Evolutionary conservation across 257 asterid genomes (phyloP).

Genomic region (Scutellaria minor): DNA sequence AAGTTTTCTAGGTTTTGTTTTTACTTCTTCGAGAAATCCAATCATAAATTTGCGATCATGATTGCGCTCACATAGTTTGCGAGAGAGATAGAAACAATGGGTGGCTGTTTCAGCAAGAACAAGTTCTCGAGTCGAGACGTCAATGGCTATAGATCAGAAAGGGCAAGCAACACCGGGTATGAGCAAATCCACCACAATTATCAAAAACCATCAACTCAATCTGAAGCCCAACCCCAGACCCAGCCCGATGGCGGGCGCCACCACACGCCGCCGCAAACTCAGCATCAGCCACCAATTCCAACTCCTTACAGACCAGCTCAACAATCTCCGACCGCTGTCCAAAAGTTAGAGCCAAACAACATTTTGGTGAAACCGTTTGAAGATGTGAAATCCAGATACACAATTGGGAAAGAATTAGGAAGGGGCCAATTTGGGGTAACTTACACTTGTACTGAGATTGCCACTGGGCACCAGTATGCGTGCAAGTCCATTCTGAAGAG

Average conservation of each 20-base stretch:
- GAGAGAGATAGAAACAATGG: conserved; percentile 29
- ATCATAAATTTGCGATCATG: conserved; percentile 25
- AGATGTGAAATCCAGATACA: conserved; percentile 60
- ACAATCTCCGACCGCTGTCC: conserved; percentile 41
- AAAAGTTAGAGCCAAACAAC: conserved; percentile 53
- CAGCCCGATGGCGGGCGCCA: conserved; percentile 39
- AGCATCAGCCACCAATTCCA: conserved; percentile 36
- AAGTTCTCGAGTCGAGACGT: conserved; percentile 39
- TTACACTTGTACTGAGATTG: conserved; percentile 60
- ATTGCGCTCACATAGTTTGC: neutral
- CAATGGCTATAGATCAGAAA: conserved; percentile 50
- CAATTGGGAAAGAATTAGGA: conserved; percentile 69
- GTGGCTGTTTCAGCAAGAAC: conserved; percentile 72
- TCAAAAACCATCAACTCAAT: conserved; percentile 47
- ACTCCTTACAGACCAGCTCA: conserved; percentile 38
- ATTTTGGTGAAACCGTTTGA: conserved; percentile 67
- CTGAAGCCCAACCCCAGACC: conserved; percentile 25
- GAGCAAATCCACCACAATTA: conserved; percentile 47
- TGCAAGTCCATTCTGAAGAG: conserved; percentile 81
- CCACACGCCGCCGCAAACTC: conserved; percentile 40
- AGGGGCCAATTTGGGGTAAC: conserved; percentile 89
- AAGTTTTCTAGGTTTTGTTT: neutral
- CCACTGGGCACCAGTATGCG: conserved; percentile 60
- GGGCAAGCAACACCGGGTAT: conserved; percentile 36
- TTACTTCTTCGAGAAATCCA: conserved; percentile 16